phyloP scores from a whole-genome alignment of 345 rosid species.

The Combretum micranthum region DNA sequence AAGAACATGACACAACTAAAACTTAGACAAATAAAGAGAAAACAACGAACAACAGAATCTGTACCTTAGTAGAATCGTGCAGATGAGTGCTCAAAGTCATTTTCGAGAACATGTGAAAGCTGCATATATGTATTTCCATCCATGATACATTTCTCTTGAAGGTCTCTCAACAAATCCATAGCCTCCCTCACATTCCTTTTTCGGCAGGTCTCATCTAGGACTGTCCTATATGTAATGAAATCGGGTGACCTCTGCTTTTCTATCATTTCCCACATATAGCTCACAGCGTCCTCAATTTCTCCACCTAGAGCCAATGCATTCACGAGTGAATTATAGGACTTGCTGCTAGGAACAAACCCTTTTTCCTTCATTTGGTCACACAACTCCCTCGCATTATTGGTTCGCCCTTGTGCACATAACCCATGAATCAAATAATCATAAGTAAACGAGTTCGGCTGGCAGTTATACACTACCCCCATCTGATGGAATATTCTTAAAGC shows the following conservation, averaged over 20 bases:
- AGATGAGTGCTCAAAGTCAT: constrained; percentile 33
- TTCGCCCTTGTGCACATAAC: constrained; percentile 76
- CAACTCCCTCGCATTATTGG: constrained; percentile 66
- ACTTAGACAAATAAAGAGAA: no score
- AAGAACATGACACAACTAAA: no score
- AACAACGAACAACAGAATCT: no score
- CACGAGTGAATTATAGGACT: constrained; percentile 73
- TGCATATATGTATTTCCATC: constrained; percentile 47
- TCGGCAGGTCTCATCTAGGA: constrained; percentile 74
- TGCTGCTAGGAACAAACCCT: constrained; percentile 65
- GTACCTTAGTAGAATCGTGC: constrained; percentile 12
- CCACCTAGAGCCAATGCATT: constrained; percentile 73
- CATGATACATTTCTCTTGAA: constrained; percentile 48
- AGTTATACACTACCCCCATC: constrained; percentile 63
- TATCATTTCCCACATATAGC: constrained; percentile 72
- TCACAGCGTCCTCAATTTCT: constrained; percentile 53
- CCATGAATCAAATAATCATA: constrained; percentile 85
- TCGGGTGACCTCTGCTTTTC: constrained; percentile 50
- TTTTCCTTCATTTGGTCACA: constrained; percentile 66
- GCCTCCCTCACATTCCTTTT: constrained; percentile 47
- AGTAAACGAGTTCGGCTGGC: constrained; percentile 67
- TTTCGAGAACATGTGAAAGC: constrained; percentile 58
- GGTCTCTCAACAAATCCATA: constrained; percentile 41
- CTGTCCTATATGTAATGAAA: constrained; percentile 57
- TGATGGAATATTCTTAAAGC: constrained; percentile 91